Evolutionary conservation across 768 basidiomycete species (phyloP), one percentile per base, ranked within the genome.

Genomic region (Macrolepiota dolichaula): DNA sequence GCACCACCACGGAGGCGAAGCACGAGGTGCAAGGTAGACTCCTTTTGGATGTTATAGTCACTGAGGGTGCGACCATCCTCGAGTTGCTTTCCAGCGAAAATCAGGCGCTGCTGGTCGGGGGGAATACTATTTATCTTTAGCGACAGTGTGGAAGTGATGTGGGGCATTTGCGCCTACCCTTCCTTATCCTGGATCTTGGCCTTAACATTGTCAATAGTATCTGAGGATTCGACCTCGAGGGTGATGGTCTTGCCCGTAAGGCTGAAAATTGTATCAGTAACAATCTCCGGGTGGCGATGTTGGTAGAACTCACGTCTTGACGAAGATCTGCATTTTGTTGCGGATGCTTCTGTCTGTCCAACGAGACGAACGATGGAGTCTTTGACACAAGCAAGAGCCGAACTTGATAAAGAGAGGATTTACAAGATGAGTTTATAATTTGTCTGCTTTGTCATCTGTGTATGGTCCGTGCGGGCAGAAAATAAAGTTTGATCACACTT

Each of bases 1-100:
- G 88, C 94, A 85, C 97, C 97, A 84, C 97, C 97, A 79, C 96
- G 93, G 56, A 99, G 91, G 71, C 97, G 91, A 69, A 98, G 88
- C 66, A 98, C 96, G 67, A 98, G 77, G 79, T 98, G 96, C 62
- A 99, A 91, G 63, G 96, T 98, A 35, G 95, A 97, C 81, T 98
- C 96, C 85, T 98, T 98, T 81, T 98, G 97, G 73, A 99, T 96
- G 83, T 96, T 96, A 78, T 96, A 96, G 81, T 94, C 93, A 74
- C 79, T 89, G 63, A 95, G 88, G 63, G 92, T 98, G 75, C 95
- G 91, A 65, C 97, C 97, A 78, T 99, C 97, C 81, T 98, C 96
- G 68, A 99, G 90, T 77, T 98, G 96, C 81, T 99, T 98, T 68
- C 96, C 96, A 57, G 96, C 96, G 74, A 98, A 99, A 82, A 98